Percentiles rank a stretch among this genome's conserved stretches.
phyloP scores from a whole-genome alignment of 306 rosid genomes.

The Gastrolobium bilobum region DNA sequence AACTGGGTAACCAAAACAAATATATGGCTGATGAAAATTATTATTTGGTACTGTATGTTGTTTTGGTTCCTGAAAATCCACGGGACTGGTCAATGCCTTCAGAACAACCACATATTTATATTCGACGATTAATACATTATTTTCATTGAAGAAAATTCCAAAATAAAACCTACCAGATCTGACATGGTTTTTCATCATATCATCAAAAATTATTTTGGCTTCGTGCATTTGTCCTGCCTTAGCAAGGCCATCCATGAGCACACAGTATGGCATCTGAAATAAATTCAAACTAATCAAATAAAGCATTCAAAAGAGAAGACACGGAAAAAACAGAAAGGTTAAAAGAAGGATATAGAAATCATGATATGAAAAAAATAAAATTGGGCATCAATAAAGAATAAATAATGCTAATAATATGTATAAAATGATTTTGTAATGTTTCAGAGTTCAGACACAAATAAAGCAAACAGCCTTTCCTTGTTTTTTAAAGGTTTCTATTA shows the following conservation, averaged over 20 bases:
- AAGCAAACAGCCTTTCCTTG: constrained; percentile 17
- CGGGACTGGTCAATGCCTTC: constrained; percentile 17
- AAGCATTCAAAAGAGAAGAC: constrained; percentile 32
- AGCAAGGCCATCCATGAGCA: constrained; percentile 86
- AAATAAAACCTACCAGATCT: constrained; percentile 68
- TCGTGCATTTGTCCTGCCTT: constrained; percentile 76
- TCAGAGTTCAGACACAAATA: constrained; percentile 27
- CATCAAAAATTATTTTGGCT: constrained; percentile 77
- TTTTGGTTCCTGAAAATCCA: constrained; percentile 30
- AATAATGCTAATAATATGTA: constrained; percentile 8
- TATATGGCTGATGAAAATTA: constrained; percentile 12
- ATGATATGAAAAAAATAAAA: constrained; percentile 28
- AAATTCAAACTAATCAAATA: constrained; percentile 22
- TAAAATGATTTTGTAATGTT: constrained; percentile 33
- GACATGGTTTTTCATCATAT: constrained; percentile 67
- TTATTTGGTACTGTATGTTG: not conserved
- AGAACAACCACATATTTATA: constrained; percentile 10
- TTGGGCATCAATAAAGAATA: constrained; percentile 26
- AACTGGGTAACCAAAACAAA: constrained; percentile 3
- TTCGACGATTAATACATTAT: constrained; percentile 19
- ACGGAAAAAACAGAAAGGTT: constrained; percentile 3
- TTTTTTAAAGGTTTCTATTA: constrained; percentile 42
- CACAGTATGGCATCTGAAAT: constrained; percentile 87
- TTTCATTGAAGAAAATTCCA: constrained; percentile 40
- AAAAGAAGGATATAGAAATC: constrained; percentile 18